Percentiles rank a stretch among this genome's conserved stretches.
Evolutionary conservation across 768 basidiomycete genomes (phyloP).

Genomic region (Amanita muscaria): DNA sequence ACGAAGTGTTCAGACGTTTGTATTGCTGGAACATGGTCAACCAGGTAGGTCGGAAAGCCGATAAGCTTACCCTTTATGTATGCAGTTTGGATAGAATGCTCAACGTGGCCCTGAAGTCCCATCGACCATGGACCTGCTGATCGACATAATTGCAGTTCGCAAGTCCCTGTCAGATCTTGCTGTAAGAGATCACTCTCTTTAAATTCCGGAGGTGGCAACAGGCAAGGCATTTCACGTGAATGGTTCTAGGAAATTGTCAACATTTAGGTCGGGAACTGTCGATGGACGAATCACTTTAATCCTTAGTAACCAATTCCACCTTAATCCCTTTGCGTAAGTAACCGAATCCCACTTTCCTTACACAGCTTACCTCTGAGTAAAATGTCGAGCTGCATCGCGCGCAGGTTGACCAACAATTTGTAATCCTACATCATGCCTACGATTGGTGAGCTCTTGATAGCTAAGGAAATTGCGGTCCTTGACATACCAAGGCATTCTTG

Average conservation of each 20-base stretch:
- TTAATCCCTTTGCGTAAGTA: slow-evolving; percentile 18
- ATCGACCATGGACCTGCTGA: slow-evolving; percentile 96
- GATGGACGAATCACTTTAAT: slow-evolving; percentile 60
- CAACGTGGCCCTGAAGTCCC: slow-evolving; percentile 76
- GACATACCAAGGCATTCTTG: slow-evolving; percentile 91
- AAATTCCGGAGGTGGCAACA: slow-evolving; percentile 91
- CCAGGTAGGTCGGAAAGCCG: neutral
- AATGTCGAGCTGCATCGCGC: slow-evolving; percentile 89
- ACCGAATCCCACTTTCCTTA: neutral
- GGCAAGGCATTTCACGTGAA: slow-evolving; percentile 83
- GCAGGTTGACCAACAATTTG: slow-evolving; percentile 97
- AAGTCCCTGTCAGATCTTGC: slow-evolving; percentile 86
- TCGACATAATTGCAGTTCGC: slow-evolving; percentile 94
- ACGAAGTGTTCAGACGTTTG: slow-evolving; percentile 94
- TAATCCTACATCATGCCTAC: slow-evolving; percentile 92
- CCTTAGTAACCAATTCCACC: slow-evolving; percentile 91
- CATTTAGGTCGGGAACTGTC: neutral
- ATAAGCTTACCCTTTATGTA: slow-evolving; percentile 68
- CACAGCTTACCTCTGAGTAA: slow-evolving; percentile 67
- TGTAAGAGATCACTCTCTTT: slow-evolving; percentile 67
- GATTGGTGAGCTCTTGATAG: slow-evolving; percentile 1
- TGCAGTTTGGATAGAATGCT: slow-evolving; percentile 91
- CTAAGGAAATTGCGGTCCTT: neutral
- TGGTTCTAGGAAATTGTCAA: slow-evolving; percentile 59
- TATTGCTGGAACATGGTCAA: slow-evolving; percentile 47